Evolutionary conservation across 225 moss, liverwort and hornwort species (phyloP).

Genomic region (Rhytidiadelphus loreus): DNA sequence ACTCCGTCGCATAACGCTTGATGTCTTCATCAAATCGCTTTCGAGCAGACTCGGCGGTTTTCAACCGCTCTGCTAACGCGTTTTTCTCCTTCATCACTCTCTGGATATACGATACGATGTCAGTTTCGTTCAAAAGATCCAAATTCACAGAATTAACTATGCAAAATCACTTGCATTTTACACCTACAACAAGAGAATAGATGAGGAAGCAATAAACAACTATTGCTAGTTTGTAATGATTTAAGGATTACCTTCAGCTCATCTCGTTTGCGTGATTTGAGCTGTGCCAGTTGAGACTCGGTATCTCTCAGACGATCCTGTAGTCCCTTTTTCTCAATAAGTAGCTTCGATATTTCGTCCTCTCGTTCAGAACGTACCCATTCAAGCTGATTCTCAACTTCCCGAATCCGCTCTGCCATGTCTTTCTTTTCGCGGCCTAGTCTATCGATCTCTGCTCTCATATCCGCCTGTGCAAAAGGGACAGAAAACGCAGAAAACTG

Average conservation of each 20-base stretch:
- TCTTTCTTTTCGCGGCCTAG: constrained; percentile 94
- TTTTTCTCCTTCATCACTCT: constrained; percentile 99
- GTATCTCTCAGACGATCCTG: constrained; percentile 94
- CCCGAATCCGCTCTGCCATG: constrained; percentile 78
- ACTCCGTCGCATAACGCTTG: constrained; percentile 93
- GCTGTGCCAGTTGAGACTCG: constrained; percentile 86
- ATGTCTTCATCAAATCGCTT: constrained; percentile 97
- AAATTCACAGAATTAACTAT: neutral
- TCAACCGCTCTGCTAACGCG: constrained; percentile 86
- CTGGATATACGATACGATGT: constrained; percentile 20
- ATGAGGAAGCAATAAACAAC: neutral
- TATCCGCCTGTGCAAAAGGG: constrained; percentile 49
- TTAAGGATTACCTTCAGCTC: constrained; percentile 66
- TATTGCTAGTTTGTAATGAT: neutral
- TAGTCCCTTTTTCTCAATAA: constrained; percentile 69
- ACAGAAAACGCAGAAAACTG: neutral
- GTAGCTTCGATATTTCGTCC: constrained; percentile 86
- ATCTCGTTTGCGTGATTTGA: constrained; percentile 98
- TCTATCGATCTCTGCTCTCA: constrained; percentile 78
- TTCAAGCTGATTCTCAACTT: constrained; percentile 96
- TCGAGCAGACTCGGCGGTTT: constrained; percentile 86
- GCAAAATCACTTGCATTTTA: neutral
- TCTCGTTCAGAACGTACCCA: constrained; percentile 97
- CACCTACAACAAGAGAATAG: neutral
- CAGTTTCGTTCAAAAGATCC: neutral